A percentile compares a stretch with the other conserved stretches of the same genome.
These are phyloP conservation scores for Mycena floridula DNA, from an alignment of 768 basidiomycete species.

Conservation along the genomic window DNA sequence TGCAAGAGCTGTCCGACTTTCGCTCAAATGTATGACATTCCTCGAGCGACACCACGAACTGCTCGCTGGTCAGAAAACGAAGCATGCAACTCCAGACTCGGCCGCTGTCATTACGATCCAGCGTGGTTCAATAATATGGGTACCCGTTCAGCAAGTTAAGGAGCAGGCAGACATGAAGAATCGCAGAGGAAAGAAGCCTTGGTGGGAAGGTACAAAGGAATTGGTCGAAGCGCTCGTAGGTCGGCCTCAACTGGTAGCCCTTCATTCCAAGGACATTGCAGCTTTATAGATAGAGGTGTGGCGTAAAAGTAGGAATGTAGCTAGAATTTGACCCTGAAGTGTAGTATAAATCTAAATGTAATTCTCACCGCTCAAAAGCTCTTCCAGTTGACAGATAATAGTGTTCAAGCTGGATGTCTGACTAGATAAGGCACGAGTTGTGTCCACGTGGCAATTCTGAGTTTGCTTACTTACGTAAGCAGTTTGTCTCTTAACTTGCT, in stretches of 20 bases:
- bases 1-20: slow-evolving; percentile 81
- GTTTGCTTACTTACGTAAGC: too few species aligned
- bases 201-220: slow-evolving; percentile 71
- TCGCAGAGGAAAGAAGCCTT: slow-evolving; percentile 67
- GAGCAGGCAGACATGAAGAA: slow-evolving; percentile 88
- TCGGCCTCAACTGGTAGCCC: slow-evolving; percentile 47
- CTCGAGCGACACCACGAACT: slow-evolving; percentile 73
- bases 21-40: slow-evolving; percentile 92
- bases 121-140: slow-evolving; percentile 73
- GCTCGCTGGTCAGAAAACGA: slow-evolving; percentile 47
- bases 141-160: slow-evolving; percentile 79
- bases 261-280: slow-evolving; percentile 20
- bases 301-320: too few species aligned
- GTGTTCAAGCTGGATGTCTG: too few species aligned
- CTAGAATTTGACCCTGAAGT: too few species aligned
- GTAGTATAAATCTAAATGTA: too few species aligned
- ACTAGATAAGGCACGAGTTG: too few species aligned
- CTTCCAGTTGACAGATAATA: too few species aligned
- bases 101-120: slow-evolving; percentile 93
- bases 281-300: slow-evolving; percentile 5
- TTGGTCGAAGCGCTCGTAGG: slow-evolving; percentile 74
- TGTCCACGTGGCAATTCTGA: too few species aligned
- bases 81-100: slow-evolving; percentile 53
- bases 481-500: too few species aligned
- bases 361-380: too few species aligned